Percentiles rank a stretch among this genome's conserved stretches.
phyloP scores from a whole-genome alignment of 495 filamentous ascomycete genomes.

The Thermothielavioides terrestris region DNA sequence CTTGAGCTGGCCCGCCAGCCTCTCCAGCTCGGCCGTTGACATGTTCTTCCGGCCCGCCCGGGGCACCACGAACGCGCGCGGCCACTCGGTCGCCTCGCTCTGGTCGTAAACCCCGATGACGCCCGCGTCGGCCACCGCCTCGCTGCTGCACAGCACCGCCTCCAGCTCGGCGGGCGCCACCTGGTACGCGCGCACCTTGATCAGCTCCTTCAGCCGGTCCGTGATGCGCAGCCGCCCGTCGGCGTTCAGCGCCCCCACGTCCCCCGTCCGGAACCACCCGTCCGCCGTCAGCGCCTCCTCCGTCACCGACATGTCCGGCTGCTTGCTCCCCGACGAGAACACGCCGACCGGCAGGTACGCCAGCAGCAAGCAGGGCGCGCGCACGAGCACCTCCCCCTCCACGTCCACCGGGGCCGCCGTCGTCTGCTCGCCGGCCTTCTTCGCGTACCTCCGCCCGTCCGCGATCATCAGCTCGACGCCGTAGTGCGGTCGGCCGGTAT shows the following conservation, averaged over 20 bases:
- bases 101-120: constrained; percentile 60
- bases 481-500: constrained; percentile 49
- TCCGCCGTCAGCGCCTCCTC: constrained; percentile 51
- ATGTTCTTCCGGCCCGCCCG: constrained; percentile 36
- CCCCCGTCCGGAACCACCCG: constrained; percentile 58
- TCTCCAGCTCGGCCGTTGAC: constrained; percentile 51
- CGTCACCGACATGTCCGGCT: constrained; percentile 39
- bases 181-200: constrained; percentile 65
- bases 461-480: constrained; percentile 51
- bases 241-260: constrained; percentile 50
- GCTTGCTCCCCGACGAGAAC: constrained; percentile 1
- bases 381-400: constrained; percentile 53
- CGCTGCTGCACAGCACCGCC: constrained; percentile 49
- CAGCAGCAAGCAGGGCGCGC: constrained; percentile 49
- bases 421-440: constrained; percentile 21
- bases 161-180: constrained; percentile 66
- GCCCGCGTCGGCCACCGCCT: constrained; percentile 52
- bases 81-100: constrained; percentile 38
- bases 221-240: constrained; percentile 61
- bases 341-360: constrained; percentile 38
- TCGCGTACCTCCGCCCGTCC: constrained; percentile 23
- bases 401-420: constrained; percentile 39
- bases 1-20: constrained; percentile 22
- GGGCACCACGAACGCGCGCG: constrained; percentile 22
- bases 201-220: constrained; percentile 71